Evolutionary conservation across 768 basidiomycete genomes (phyloP), one percentile per base, ranked within the genome.

Genomic region (Leucocoprinus leucothites): DNA sequence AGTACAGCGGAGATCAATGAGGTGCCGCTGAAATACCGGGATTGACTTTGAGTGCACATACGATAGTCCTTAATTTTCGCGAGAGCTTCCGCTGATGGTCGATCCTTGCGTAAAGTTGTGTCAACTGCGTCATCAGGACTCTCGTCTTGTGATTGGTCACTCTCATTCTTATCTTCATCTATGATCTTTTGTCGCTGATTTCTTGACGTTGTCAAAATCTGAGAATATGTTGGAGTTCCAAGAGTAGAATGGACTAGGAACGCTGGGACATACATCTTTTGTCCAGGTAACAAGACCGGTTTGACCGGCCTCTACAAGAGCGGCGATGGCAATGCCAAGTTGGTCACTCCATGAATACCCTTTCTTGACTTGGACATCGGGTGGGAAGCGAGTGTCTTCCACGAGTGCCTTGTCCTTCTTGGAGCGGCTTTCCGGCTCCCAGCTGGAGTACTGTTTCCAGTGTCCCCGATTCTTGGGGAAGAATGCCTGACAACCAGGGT

Each of bases 331-430:
- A 60, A 98, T 91, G 2, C 90, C 95, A 45, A 98, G 75, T 68
- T 98, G 86, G 64, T 98, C 87, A 61, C 85, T 92, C 85, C 87
- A 89, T 14, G 88, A 84, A 69, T 91, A 87, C 5, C 91, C 92
- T 62, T 91, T 91, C 76, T 90, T 89, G 58, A 96, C 84, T 57
- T 82, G 76, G 25, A 96, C 81, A 49, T 95, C 94, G 13, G 75
- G 79, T 36, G 84, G 80, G 66, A 77, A 77, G 47, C 69, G 67
- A 11, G 65, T 71, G 59, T 82, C 81, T 47, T 73, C 69, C 47
- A 75, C 71, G 38, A 65, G 63, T 53, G 70, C 72, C 50, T 67
- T 67, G 50, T 67, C 67, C 47, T 66, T 67, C 51, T 65, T 71
- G 38, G 64, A 53, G 58, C 73, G 76, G 57, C 68, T 65, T 61